Percentiles rank a stretch among this genome's conserved stretches.
These are phyloP conservation scores for Aspergillus affinis DNA, from an alignment of 495 filamentous ascomycete species.

Conservation along the genomic window DNA sequence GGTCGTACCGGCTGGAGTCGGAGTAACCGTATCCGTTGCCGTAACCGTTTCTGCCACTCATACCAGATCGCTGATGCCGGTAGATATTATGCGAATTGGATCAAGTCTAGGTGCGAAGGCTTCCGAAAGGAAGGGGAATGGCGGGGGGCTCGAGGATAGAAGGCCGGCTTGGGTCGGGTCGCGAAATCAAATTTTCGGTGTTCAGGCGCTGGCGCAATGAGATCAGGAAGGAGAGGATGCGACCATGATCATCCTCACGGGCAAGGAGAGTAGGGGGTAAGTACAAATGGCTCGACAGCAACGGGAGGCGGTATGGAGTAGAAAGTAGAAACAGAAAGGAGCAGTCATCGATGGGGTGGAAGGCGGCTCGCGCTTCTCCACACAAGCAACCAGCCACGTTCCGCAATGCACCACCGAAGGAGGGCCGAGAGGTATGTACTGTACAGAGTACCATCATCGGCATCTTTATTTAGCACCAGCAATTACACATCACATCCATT, in stretches of 20 bases:
- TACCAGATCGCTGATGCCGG: conserved; percentile 23
- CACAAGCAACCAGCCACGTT: conserved; percentile 23
- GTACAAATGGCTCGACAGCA: neutral
- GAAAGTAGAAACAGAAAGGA: conserved; percentile 1
- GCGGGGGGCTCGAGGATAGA: neutral
- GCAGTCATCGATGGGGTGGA: neutral
- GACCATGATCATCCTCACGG: conserved; percentile 15
- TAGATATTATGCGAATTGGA: neutral
- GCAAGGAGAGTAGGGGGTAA: neutral
- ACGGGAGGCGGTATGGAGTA: conserved; percentile 4
- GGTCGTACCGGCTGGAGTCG: conserved; percentile 41
- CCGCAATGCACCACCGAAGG: conserved; percentile 3
- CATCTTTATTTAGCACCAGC: too few relatives aligned
- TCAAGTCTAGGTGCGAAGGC: neutral
- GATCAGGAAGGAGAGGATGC: conserved; percentile 12
- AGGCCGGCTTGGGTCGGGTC: neutral
- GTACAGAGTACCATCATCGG: too few relatives aligned
- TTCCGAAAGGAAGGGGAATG: conserved; percentile 6
- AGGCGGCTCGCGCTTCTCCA: conserved; percentile 17
- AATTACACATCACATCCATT: too few relatives aligned
- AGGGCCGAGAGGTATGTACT: too few relatives aligned
- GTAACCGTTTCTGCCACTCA: conserved; percentile 46
- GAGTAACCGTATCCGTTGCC: conserved; percentile 46
- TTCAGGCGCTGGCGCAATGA: conserved; percentile 9
- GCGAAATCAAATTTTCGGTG: neutral